These are phyloP conservation scores for Entelexis paramagnoliae DNA, from an alignment of 1,139 yeast genomes.

Conservation along the genomic window DNA sequence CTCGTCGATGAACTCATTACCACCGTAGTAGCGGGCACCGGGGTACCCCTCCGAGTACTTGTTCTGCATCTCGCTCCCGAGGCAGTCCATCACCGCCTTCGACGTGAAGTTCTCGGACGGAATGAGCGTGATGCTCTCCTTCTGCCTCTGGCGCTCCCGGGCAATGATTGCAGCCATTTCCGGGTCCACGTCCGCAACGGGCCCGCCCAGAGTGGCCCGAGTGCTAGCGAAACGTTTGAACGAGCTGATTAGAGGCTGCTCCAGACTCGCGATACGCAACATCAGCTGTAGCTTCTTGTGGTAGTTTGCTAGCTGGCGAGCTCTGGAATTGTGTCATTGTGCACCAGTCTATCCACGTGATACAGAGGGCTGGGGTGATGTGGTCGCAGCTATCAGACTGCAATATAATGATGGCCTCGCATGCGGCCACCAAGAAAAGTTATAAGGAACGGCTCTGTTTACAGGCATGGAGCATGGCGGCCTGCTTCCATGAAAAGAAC, in stretches of 20 bases:
- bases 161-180: conserved; percentile 50
- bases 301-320: background rate
- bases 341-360: background rate
- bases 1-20: conserved; percentile 90
- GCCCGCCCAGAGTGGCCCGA: conserved; percentile 21
- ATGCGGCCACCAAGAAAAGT: too few relatives aligned
- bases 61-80: conserved; percentile 96
- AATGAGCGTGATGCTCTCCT: conserved; percentile 84
- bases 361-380: background rate
- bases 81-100: conserved; percentile 88
- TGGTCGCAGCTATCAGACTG: too few relatives aligned
- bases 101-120: conserved; percentile 98
- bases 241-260: background rate
- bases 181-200: conserved; percentile 30
- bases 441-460: too few relatives aligned
- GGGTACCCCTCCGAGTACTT: conserved; percentile 97
- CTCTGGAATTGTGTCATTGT: conserved; percentile 1
- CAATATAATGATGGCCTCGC: too few relatives aligned
- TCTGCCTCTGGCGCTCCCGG: conserved; percentile 87
- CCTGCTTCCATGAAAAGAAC: background rate
- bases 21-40: conserved; percentile 94
- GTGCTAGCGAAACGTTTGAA: conserved; percentile 19
- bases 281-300: background rate
- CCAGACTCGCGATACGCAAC: background rate
- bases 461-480: too few relatives aligned